Percentiles rank a stretch among this genome's conserved stretches.
Evolutionary conservation across 371 early-diverging fungal genomes (phyloP).

Genomic region (Apophysomyces elegans): DNA sequence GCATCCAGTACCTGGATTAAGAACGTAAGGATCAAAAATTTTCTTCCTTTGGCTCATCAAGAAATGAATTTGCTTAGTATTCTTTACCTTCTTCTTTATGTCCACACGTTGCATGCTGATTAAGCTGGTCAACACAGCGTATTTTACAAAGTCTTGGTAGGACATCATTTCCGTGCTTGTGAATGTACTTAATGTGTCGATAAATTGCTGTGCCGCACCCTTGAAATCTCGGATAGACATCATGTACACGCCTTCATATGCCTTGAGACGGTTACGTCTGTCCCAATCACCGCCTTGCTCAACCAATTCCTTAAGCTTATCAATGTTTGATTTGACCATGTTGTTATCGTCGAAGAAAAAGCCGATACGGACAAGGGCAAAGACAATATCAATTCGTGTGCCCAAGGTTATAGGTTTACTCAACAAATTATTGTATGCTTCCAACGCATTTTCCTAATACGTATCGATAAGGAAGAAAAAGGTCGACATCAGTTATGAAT

Average conservation of each 20-base stretch:
- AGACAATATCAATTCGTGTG: slow-evolving; percentile 90
- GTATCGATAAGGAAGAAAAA: neutral
- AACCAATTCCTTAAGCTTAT: slow-evolving; percentile 82
- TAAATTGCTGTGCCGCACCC: slow-evolving; percentile 86
- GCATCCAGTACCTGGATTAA: slow-evolving; percentile 82
- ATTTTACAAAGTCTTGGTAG: slow-evolving; percentile 97
- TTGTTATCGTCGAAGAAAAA: slow-evolving; percentile 90
- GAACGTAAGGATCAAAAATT: no score
- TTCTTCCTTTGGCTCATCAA: no score
- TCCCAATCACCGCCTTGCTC: slow-evolving; percentile 99
- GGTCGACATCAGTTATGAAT: neutral
- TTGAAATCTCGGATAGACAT: slow-evolving; percentile 97
- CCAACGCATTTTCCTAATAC: slow-evolving; percentile 81
- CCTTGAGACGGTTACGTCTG: slow-evolving; percentile 98
- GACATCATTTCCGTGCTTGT: slow-evolving; percentile 96
- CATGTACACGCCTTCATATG: slow-evolving; percentile 94
- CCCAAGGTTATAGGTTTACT: slow-evolving; percentile 92
- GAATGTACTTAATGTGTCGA: slow-evolving; percentile 97
- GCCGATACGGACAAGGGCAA: slow-evolving; percentile 92
- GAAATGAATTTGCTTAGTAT: no score
- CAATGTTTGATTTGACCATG: slow-evolving; percentile 81
- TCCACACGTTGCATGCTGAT: slow-evolving; percentile 92
- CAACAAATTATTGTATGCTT: slow-evolving; percentile 79
- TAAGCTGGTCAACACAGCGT: slow-evolving; percentile 89
- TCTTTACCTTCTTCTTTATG: slow-evolving; percentile 86